These are phyloP conservation scores for Simmondsia chinensis DNA, from an alignment of 148 eudicot species.

Conservation along the genomic window DNA sequence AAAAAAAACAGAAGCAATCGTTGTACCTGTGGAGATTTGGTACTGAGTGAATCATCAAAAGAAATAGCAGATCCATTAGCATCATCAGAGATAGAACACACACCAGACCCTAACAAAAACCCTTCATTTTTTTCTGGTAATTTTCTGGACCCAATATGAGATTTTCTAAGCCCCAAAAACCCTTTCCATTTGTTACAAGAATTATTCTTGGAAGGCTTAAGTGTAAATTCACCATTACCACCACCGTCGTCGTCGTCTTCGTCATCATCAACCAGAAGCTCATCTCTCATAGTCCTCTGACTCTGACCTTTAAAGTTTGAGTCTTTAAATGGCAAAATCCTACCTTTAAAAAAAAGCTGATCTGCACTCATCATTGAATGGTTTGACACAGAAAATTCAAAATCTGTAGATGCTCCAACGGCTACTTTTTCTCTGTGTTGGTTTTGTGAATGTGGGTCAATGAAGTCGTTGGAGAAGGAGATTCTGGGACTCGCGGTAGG, in stretches of 20 bases:
- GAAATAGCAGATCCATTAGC: no score
- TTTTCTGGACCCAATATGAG: slow-evolving; percentile 67
- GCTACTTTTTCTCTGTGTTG: slow-evolving; percentile 17
- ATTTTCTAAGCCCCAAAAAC: slow-evolving; percentile 64
- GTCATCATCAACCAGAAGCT: slow-evolving; percentile 44
- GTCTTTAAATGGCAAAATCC: slow-evolving; percentile 59
- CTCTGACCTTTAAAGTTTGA: slow-evolving; percentile 4
- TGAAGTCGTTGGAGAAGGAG: slow-evolving; percentile 90
- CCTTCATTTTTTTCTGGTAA: slow-evolving; percentile 22
- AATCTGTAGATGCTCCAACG: slow-evolving; percentile 48
- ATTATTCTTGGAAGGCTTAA: slow-evolving; percentile 46
- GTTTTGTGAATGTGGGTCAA: slow-evolving; percentile 32
- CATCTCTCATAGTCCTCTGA: slow-evolving; percentile 53
- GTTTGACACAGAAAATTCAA: slow-evolving; percentile 61
- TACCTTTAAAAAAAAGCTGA: slow-evolving; percentile 69
- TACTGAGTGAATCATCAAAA: no score
- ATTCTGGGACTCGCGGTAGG: slow-evolving; percentile 72
- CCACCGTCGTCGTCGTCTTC: slow-evolving; percentile 16
- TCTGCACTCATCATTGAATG: slow-evolving; percentile 67
- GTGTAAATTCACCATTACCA: slow-evolving; percentile 11
- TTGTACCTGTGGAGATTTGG: no score
- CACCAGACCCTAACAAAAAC: no score
- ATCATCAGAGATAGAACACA: no score
- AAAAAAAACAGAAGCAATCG: no score
- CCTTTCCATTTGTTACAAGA: slow-evolving; percentile 59